Base-by-base conservation (phyloP, 1,139 yeast species). In the Saccharomyces hybrid region DNA sequence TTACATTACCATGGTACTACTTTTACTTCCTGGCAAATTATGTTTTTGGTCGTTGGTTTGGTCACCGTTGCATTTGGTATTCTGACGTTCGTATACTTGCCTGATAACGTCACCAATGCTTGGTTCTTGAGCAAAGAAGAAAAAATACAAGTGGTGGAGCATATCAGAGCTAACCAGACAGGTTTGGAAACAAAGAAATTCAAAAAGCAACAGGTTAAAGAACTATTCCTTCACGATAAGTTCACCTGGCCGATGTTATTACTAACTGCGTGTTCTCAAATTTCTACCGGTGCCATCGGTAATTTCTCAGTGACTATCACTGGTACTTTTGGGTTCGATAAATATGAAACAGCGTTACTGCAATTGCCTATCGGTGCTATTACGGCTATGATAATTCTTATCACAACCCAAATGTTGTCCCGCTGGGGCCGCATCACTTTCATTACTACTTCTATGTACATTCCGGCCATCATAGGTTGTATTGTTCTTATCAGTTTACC, bases 161-260 rank as follows among this genome's bases (percentile, higher is more conserved):
- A 79, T 52, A 78, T 83, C 69, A 70, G 76, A 52, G 70, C 67
- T n/a, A 77, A 77, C 61, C 75, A 76, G 57, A 76, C 76, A 56
- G 88, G 88, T 34, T 75, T 81, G 56, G 86, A 84, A 49, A 79
- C 78, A 61, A 75, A 73, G 57, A 75, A 75, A 50, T 79, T 81
- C 69, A 83, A 84, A 61, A 67, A 62, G 64, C 67, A 76, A 38
- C 89, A 84, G 62, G 71, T 82, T 34, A 70, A 69, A 52, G 81
- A 78, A 60, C 71, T 77, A 5, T 63, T 76, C 46, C 53, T 62
- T 11, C 73, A 68, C 47, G 72, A 75, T 57, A 70, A 83, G 62
- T 80, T 86, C 47, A 76, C 83, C 52, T 70, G 83, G 64, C 68
- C 71, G 16, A 64, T 68, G 70, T 56, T 75, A 11, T 65, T 73